Evolutionary conservation across 2,329 filamentous ascomycete species (phyloP).

Genomic region (Erysiphe neolycopersici): DNA sequence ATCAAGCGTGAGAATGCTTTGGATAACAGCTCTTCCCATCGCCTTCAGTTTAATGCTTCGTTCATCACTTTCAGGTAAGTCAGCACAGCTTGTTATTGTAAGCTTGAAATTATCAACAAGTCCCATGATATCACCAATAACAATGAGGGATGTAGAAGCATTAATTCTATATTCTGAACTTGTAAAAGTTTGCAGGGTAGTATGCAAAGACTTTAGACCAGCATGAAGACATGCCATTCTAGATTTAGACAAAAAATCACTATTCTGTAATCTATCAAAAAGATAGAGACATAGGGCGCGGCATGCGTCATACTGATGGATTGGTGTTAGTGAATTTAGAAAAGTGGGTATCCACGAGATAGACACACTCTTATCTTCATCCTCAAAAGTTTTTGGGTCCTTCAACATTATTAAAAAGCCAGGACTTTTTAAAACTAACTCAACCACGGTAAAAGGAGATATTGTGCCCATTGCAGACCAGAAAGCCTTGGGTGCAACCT

Average conservation of each 20-base stretch:
- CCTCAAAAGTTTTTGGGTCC: constrained; percentile 27
- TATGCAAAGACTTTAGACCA: constrained; percentile 31
- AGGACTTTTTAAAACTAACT: constrained; percentile 54
- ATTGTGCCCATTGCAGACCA: constrained; percentile 74
- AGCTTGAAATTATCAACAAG: constrained; percentile 34
- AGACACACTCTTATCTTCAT: constrained; percentile 28
- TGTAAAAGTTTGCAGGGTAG: constrained; percentile 29
- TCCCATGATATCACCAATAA: constrained; percentile 37
- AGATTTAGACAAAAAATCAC: constrained; percentile 26
- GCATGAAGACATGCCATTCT: constrained; percentile 34
- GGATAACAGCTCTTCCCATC: constrained; percentile 35
- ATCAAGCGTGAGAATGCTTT: constrained; percentile 40
- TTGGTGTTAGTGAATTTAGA: constrained; percentile 46
- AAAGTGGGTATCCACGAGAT: constrained; percentile 59
- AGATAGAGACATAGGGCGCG: constrained; percentile 53
- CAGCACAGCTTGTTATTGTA: constrained; percentile 28
- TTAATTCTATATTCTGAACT: constrained; percentile 22
- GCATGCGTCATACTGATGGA: constrained; percentile 55
- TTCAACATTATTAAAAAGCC: constrained; percentile 33
- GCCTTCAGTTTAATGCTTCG: constrained; percentile 23
- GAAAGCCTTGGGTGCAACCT: constrained; percentile 52
- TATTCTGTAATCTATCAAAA: constrained; percentile 34
- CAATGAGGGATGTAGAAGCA: constrained; percentile 27
- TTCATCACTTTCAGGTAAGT: constrained; percentile 16
- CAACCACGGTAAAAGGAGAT: constrained; percentile 54